A percentile compares a stretch with the other conserved stretches of the same genome.
Evolutionary conservation across 2,329 filamentous ascomycete species (phyloP).

Genomic region (Trichoderma sp.): DNA sequence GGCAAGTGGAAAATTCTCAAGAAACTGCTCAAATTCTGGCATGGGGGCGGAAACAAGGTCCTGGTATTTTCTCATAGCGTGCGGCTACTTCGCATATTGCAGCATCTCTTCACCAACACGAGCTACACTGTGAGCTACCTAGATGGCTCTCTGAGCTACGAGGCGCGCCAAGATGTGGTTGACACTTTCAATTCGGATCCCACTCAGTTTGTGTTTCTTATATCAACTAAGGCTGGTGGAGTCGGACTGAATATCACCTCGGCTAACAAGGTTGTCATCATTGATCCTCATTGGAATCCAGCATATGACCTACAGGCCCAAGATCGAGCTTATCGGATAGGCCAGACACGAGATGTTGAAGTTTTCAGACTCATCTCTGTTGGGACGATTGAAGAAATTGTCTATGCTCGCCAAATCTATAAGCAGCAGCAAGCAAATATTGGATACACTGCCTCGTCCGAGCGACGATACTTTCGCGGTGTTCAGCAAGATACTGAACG

Average conservation of each 20-base stretch:
- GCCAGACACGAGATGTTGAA: conserved; percentile 89
- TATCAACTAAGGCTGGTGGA: conserved; percentile 90
- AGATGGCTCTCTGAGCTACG: conserved; percentile 80
- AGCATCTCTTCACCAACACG: conserved; percentile 82
- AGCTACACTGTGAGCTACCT: conserved; percentile 90
- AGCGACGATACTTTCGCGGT: conserved; percentile 92
- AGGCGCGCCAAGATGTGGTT: conserved; percentile 78
- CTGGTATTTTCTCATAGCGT: conserved; percentile 95
- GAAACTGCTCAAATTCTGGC: conserved; percentile 86
- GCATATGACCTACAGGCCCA: conserved; percentile 93
- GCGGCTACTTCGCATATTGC: conserved; percentile 77
- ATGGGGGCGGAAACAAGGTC: conserved; percentile 87
- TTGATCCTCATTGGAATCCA: conserved; percentile 98
- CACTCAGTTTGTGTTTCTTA: conserved; percentile 89
- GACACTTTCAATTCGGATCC: conserved; percentile 91
- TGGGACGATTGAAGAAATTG: conserved; percentile 94
- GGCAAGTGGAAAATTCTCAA: conserved; percentile 95
- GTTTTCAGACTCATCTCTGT: conserved; percentile 89
- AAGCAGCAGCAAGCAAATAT: conserved; percentile 99
- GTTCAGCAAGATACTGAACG: conserved; percentile 81
- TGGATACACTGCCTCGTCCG: conserved; percentile 87
- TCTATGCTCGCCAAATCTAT: conserved; percentile 96
- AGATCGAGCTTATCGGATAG: conserved; percentile 93
- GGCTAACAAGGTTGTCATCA: conserved; percentile 95
- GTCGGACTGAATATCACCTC: conserved; percentile 95